Evolutionary conservation across 177 flowering plant genomes (phyloP).

Genomic region (Telopea speciosissima): DNA sequence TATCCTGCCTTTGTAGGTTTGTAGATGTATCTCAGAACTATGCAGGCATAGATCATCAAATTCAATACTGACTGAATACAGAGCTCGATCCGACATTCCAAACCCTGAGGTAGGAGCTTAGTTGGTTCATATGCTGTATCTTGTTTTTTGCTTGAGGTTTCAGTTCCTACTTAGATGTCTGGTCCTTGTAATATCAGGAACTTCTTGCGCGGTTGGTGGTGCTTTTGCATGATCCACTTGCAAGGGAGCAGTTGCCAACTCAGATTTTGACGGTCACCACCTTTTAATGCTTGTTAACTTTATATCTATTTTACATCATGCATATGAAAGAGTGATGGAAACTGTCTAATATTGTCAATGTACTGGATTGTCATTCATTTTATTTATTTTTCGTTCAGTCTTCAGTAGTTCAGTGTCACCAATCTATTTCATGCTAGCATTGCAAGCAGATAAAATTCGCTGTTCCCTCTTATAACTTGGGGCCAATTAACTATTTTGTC

Average conservation of each 20-base stretch:
- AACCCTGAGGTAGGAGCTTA: conserved; percentile 59
- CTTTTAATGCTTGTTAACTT: conserved; percentile 1
- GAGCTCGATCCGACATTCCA: conserved; percentile 71
- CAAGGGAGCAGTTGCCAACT: conserved; percentile 76
- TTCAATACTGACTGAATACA: conserved; percentile 57
- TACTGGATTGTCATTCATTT: too few species aligned
- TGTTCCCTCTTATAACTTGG: too few species aligned
- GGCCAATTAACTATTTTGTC: too few species aligned
- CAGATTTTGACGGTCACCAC: conserved; percentile 70
- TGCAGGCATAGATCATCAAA: conserved; percentile 58
- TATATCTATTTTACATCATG: background rate
- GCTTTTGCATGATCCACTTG: conserved; percentile 89
- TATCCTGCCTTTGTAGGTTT: conserved; percentile 51
- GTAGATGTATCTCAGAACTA: conserved; percentile 91
- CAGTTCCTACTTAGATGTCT: background rate
- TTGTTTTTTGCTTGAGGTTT: background rate
- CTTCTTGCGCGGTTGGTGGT: conserved; percentile 87
- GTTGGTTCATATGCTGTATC: conserved; percentile 1
- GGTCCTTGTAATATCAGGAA: conserved; percentile 43
- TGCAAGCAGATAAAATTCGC: too few species aligned
- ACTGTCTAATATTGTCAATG: too few species aligned
- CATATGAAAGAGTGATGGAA: too few species aligned
- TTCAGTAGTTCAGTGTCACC: too few species aligned
- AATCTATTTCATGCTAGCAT: too few species aligned
- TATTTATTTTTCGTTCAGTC: too few species aligned